A percentile compares a stretch with the other conserved stretches of the same genome.
Evolutionary conservation across 2,329 filamentous ascomycete species (phyloP).

Genomic region (Trichoderma lentiforme): DNA sequence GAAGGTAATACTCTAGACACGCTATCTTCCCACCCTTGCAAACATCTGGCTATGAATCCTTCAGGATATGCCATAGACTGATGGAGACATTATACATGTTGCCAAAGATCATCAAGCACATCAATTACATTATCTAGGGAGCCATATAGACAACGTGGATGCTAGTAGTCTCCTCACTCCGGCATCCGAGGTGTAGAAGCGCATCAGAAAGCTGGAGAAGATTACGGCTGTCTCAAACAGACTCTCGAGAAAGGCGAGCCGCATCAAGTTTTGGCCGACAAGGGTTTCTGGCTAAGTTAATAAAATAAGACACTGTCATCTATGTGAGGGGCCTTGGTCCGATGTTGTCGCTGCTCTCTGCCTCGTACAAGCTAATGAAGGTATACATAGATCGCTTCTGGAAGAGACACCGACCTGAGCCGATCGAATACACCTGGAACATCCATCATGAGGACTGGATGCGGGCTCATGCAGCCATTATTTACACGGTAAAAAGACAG

Average conservation of each 20-base stretch:
- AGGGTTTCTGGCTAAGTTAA: neutral
- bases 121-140: neutral
- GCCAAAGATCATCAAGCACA: neutral
- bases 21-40: too few relatives aligned
- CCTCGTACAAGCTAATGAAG: neutral
- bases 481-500: neutral
- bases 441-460: neutral
- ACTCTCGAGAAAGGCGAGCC: neutral
- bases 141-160: neutral
- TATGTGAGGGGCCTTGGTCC: neutral
- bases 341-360: neutral
- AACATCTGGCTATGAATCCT: neutral
- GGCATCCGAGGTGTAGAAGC: neutral
- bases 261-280: neutral
- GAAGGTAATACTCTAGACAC: neutral
- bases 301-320: neutral
- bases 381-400: neutral
- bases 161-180: neutral
- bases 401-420: neutral
- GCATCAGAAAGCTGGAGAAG: neutral
- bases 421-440: neutral
- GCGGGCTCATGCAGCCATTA: neutral
- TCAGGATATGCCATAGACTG: rapidly evolving
- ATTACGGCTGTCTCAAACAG: neutral
- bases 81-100: neutral